Conservation (phyloP, 805 yeast genomes). For the Cyberlindnera bimundalis region DNA sequence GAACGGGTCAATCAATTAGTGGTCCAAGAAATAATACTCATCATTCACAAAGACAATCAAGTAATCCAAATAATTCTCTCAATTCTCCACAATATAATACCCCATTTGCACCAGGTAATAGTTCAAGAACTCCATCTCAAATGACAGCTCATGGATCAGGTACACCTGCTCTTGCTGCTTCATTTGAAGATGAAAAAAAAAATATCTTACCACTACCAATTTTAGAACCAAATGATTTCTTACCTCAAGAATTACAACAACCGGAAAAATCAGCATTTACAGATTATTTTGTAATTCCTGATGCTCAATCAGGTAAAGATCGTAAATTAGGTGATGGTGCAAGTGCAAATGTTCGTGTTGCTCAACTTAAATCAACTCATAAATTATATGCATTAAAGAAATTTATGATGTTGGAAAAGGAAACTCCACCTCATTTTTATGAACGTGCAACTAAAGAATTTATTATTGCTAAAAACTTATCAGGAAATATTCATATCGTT, state of each 20-base stretch:
- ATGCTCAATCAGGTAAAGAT: slow-evolving; percentile 33
- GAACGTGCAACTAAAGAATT: slow-evolving; percentile 61
- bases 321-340: slow-evolving; percentile 71
- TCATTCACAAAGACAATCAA: slow-evolving; percentile 5
- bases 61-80: neutral
- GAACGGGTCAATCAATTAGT: slow-evolving; percentile 7
- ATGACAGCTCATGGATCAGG: slow-evolving; percentile 19
- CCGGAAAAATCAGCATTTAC: slow-evolving; percentile 39
- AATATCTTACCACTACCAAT: slow-evolving; percentile 58
- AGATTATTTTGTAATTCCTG: slow-evolving; percentile 51
- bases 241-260: slow-evolving; percentile 54
- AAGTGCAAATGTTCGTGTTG: slow-evolving; percentile 58
- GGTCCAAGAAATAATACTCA: slow-evolving; percentile 10
- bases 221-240: slow-evolving; percentile 58
- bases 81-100: neutral
- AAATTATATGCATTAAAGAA: slow-evolving; percentile 62
- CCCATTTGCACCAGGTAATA: slow-evolving; percentile 14
- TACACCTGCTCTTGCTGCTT: slow-evolving; percentile 1
- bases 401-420: slow-evolving; percentile 56
- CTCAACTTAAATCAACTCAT: slow-evolving; percentile 36
- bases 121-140: slow-evolving; percentile 30
- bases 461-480: slow-evolving; percentile 51
- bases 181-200: slow-evolving; percentile 37
- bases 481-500: slow-evolving; percentile 59
- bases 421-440: slow-evolving; percentile 62